Conservation (phyloP, 2,329 filamentous ascomycete genomes). For the Aspergillus neotritici region DNA sequence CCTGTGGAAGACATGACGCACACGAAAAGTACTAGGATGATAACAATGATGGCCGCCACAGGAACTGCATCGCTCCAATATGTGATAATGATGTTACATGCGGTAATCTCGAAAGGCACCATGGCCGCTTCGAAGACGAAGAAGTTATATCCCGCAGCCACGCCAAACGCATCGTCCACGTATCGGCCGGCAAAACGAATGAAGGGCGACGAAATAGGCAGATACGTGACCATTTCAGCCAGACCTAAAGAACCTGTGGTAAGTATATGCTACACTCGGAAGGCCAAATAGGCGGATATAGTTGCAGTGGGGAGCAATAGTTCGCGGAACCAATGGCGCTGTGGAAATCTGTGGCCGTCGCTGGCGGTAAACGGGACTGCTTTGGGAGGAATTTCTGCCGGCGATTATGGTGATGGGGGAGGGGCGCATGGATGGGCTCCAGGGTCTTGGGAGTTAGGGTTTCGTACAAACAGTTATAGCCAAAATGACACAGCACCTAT, state of each 20-base stretch:
- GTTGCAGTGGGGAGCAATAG: conserved; percentile 7
- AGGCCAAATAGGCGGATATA: not conserved
- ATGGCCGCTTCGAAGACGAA: conserved; percentile 48
- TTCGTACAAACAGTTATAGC: conserved; percentile 43
- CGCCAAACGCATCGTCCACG: conserved; percentile 46
- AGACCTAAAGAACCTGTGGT: conserved; percentile 30
- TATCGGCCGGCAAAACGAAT: conserved; percentile 44
- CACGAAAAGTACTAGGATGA: conserved; percentile 42
- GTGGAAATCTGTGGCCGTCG: conserved; percentile 1
- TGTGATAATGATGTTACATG: conserved; percentile 46
- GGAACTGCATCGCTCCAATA: conserved; percentile 47
- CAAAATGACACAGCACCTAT: conserved; percentile 42
- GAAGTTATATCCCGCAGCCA: conserved; percentile 47
- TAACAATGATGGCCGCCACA: conserved; percentile 42
- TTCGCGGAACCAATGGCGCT: conserved; percentile 9
- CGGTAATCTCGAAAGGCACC: conserved; percentile 50
- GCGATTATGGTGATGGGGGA: conserved; percentile 5
- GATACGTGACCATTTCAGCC: conserved; percentile 49
- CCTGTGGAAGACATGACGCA: conserved; percentile 16
- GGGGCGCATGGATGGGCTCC: conserved; percentile 1
- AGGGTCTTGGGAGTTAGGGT: conserved; percentile 3
- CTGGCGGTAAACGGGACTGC: conserved; percentile 3
- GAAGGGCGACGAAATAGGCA: conserved; percentile 44
- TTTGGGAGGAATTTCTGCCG: conserved; percentile 8
- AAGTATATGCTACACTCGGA: conserved; percentile 15